Base-by-base conservation (phyloP, 306 rosid genomes). In the Sesbania bispinosa region DNA sequence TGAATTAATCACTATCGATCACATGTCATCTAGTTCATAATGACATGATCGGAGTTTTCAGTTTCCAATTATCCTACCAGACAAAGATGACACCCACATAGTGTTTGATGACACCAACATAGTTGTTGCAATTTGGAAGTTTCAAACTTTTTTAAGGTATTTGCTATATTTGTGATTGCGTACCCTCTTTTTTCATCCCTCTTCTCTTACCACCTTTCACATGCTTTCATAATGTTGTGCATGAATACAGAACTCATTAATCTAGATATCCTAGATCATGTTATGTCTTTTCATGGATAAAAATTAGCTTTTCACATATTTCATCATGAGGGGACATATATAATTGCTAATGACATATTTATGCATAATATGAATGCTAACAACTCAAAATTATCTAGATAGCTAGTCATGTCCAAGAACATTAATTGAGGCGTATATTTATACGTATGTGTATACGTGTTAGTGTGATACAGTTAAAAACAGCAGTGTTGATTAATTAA, bases 301-400 rank as follows among this genome's bases (percentile, higher is more conserved):
- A 27, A 52, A 41, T 16, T 23, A 32, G 36, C 18, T 69, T 66
- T 36, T 66, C 55, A 23, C 33, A 26, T 13, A 30, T 59, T 73
- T 42, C 62, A 59, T 51, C 42, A 51, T 24, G 42, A 32, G 55
- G 7, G 68, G 61, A 47, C 14, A 47, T 14, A 10, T 51, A 51
- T 64, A 39, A 19, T 47, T 77, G 4, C 67, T 41, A 53, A 78
- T 36, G 59, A 67, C 21, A 26, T 50, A 27, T 36, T 30, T 47
- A 55, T 3, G 15, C 59, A 54, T 16, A 43, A 33, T 35, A 57
- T 9, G 60, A 72, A 71, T 52, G 73, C 73, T 74, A 62, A 47
- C 2, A 10, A 69, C 79, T 79, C 77, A 75, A 70, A 58, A 79
- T 79, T 83, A 82, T 55, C 7, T 24, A 74, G 78, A 57, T 74